Base-by-base conservation (phyloP, 202 grass and related monocot genomes). In the Schoenoplectus triqueter region DNA sequence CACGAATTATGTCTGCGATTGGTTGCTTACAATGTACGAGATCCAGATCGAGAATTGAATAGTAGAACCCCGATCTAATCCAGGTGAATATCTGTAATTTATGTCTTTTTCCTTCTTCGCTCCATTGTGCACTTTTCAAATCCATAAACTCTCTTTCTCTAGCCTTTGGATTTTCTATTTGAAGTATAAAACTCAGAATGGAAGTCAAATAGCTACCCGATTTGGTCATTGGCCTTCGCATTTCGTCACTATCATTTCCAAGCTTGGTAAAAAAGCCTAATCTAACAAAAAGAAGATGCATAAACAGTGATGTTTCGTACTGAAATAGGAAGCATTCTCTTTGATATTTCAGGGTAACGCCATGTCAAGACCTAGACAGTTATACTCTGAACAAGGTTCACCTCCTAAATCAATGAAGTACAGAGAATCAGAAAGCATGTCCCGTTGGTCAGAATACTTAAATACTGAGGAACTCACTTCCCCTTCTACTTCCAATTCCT, bases 371-470 rank as follows among this genome's bases (percentile, higher is more conserved):
- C 62, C 71, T 3, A 83, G 71, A 15, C 67, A 87, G 5, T 67
- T 77, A 10, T 82, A 84, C 68, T 73, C 88, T 39, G 56, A 64
- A 3, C 60, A 92, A 85, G 84, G 89, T 17, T 90, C 91, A 70
- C 84, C 95, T 49, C 92, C 91, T 11, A 85, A 90, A 51, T 91
- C 90, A 45, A 90, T 92, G 64, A 98, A 92, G 86, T 87, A 78
- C 75, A 95, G 85, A 75, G 95, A 98, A 13, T 89, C 79, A 87
- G 93, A 95, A 42, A 81, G 83, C 17, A 88, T 89, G 88, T 84
- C 93, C 14, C 88, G 93, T 6, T 98, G 92, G 92, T 92, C 93
- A 0, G 91, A 98, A 63, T 98, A 98, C 88, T 60, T 98, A 15
- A 86, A 71, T 59, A 80, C 66, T 6, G 95, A 95, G 82, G 92